Evolutionary conservation across 345 rosid species (phyloP), one percentile per base, ranked within the genome.

Genomic region (Dipteronia sinensis): DNA sequence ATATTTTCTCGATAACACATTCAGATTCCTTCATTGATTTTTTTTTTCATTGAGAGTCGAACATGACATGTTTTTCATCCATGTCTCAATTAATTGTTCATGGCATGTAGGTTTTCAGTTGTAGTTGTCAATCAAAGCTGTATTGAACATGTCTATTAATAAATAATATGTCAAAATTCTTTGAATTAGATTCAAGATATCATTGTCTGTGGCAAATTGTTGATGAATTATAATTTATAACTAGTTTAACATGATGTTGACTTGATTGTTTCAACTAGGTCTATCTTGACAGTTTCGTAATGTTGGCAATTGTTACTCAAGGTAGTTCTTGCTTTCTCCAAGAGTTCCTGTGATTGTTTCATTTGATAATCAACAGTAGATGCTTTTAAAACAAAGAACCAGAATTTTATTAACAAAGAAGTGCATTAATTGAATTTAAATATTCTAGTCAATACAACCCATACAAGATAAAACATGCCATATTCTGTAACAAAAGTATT

Each of bases 241-340:
- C 8, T 40, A 22, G 34, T 58, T 40, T 38, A 40, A 38, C 42
- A 13, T 22, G 44, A 20, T 72, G 40, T 74, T 31, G 38, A 47
- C 27, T 44, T 8, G 16, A 74, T 31, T 16, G 69, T 74, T 17
- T 25, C 27, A 27, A 46, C 12, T 27, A 74, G 69, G 65, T 74
- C 55, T 10, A 46, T 46, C 34, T 11, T 11, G 23, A 17, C 16
- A 46, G 16, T 74, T 7, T 72, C 22, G 6, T 27, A 25, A 11
- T 62, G 20, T 27, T 73, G 8, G 11, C 61, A 17, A 4, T 46
- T 74, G 46, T 63, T 63, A 25, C 27, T 17, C 16, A 17, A 9
- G 76, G 67, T 61, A 31, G 46, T 59, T 59, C 17, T 51, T 71
- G 11, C 10, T 56, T 71, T 55, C 42, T 74, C 23, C 16, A 22